Base-by-base conservation (phyloP, 805 yeast genomes). In the Yarrowia hollandica region DNA sequence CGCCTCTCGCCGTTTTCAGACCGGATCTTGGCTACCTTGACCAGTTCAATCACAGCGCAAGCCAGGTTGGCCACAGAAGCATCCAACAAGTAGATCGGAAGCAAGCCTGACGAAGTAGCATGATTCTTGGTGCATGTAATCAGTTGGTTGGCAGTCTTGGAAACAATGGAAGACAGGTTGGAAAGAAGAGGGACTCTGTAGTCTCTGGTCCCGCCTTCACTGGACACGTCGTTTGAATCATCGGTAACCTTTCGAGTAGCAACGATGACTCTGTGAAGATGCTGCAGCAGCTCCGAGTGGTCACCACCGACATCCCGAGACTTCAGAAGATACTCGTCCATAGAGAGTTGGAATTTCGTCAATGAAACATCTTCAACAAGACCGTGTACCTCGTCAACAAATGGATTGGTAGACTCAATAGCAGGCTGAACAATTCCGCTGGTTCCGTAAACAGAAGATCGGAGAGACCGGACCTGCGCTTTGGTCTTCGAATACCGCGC, bases 101-200 rank as follows among this genome's bases (percentile, higher is more conserved):
- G 72, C 2, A 88, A 67, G n/a, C 78, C 77, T 4, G 79, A 75
- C 64, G 86, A 85, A 10, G 83, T 73, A 0, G 87, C 81, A 69
- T 76, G 86, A 67, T 89, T 88, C 66, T 96, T 78, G 0, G 91
- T 81, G 0, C 90, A 79, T 3, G 96, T 84, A 38, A 92, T 82
- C 0, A 84, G 80, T 71, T 86, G 90, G 15, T 90, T 82, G 21
- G 87, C 79, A 0, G 92, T 78, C 42, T 86, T 85, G 60, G 85
- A 81, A 4, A 88, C 76, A 21, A 82, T 67, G 63, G 71, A 52
- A 60, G 72, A 55, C 65, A 63, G 62, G 66, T 71, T 65, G 16
- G 67, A 63, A 11, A 65, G 39, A 14, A 33, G 22, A 11, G 59
- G 42, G 28, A 30, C 52, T 48, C 33, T 18, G 23, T 56, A 44